Evolutionary conservation across 331 rosid genomes (phyloP).

Genomic region (Quercus tomentella): DNA sequence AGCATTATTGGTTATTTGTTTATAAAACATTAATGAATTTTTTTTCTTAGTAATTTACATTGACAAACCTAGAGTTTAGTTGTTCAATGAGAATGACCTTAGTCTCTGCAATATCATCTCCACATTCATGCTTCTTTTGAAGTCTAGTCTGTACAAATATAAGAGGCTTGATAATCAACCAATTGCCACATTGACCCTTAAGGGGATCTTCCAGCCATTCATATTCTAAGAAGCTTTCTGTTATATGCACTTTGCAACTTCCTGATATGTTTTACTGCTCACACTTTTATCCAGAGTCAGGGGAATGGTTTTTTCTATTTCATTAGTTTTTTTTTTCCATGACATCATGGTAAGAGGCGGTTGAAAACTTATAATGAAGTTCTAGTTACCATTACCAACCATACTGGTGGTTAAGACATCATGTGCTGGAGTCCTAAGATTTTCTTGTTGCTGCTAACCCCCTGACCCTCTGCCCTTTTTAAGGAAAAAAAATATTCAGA

Average conservation of each 20-base stretch:
- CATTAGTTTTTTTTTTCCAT: not conserved
- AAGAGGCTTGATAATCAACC: not conserved
- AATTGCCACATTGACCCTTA: not conserved
- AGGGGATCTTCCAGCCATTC: not conserved
- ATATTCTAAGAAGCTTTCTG: not conserved
- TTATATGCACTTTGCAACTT: not conserved
- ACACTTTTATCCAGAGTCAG: no score
- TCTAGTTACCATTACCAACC: not conserved
- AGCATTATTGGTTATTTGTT: no score
- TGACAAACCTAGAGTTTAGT: not conserved
- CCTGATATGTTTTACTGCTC: not conserved
- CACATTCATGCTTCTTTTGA: not conserved
- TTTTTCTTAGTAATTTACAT: not conserved
- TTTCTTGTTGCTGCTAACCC: not conserved
- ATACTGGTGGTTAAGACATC: not conserved
- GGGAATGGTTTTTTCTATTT: no score
- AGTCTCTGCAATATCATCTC: not conserved
- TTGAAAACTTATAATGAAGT: not conserved
- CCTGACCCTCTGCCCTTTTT: slow-evolving; percentile 4
- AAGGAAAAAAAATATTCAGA: not conserved
- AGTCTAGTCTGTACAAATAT: not conserved
- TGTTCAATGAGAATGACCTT: not conserved
- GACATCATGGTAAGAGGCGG: no score
- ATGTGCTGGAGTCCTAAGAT: not conserved
- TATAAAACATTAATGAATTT: not conserved